Percentiles rank a stretch among this genome's conserved stretches.
These are phyloP conservation scores for Gaeumannomyces tritici DNA, from an alignment of 2,329 filamentous ascomycete genomes.

Conservation along the genomic window DNA sequence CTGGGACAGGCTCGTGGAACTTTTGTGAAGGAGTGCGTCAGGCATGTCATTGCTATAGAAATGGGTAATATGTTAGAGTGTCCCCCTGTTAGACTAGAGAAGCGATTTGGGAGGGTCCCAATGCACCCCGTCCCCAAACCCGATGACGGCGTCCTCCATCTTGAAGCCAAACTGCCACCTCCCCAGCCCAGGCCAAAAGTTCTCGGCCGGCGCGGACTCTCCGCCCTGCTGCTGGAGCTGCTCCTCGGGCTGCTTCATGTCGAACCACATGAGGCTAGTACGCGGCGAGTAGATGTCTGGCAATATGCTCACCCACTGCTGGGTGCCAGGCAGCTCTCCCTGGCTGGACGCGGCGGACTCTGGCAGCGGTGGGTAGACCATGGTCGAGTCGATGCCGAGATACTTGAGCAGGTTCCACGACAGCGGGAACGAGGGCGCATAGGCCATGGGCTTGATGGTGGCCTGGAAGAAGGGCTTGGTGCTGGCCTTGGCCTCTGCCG, in stretches of 20 bases:
- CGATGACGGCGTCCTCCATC: slow-evolving; percentile 24
- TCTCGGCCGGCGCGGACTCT: slow-evolving; percentile 16
- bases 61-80: too few species aligned
- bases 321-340: slow-evolving; percentile 34
- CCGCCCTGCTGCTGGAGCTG: slow-evolving; percentile 9
- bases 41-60: too few species aligned
- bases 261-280: slow-evolving; percentile 34
- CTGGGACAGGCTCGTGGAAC: neutral
- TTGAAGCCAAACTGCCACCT: slow-evolving; percentile 32
- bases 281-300: slow-evolving; percentile 18
- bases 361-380: slow-evolving; percentile 41
- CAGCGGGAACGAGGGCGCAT: slow-evolving; percentile 33
- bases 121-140: slow-evolving; percentile 13
- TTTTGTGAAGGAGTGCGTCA: neutral
- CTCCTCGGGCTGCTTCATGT: slow-evolving; percentile 28
- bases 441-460: slow-evolving; percentile 30
- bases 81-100: too few species aligned
- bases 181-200: slow-evolving; percentile 37
- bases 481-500: slow-evolving; percentile 21
- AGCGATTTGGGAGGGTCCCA: slow-evolving; percentile 7
- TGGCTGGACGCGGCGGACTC: slow-evolving; percentile 24
- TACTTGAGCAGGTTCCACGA: slow-evolving; percentile 25
- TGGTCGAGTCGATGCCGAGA: slow-evolving; percentile 29
- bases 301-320: slow-evolving; percentile 31
- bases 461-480: slow-evolving; percentile 33